Evolutionary conservation across 768 basidiomycete species (phyloP).

Genomic region (Botryobasidium botryosum): DNA sequence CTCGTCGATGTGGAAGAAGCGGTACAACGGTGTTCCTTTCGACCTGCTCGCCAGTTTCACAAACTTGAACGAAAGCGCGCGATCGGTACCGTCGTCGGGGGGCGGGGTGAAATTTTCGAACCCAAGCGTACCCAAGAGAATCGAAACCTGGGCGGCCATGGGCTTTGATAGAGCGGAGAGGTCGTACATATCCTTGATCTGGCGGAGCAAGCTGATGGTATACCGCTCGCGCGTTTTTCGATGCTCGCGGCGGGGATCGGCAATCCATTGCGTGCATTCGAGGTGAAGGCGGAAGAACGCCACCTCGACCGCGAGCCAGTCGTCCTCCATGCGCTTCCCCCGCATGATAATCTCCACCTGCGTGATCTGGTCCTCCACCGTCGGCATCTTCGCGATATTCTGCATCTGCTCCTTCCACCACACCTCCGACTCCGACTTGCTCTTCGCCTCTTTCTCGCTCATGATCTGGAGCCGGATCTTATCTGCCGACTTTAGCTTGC

Average conservation of each 20-base stretch:
- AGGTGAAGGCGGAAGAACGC: conserved; percentile 37
- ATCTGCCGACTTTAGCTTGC: conserved; percentile 23
- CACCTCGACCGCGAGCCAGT: conserved; percentile 33
- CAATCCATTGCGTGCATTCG: conserved; percentile 35
- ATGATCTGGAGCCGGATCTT: conserved; percentile 29
- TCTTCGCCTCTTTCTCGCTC: conserved; percentile 28
- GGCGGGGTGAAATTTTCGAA: conserved; percentile 25
- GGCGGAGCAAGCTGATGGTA: conserved; percentile 30
- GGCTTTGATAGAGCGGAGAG: conserved; percentile 19
- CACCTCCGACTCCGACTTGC: conserved; percentile 22
- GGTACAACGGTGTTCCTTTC: conserved; percentile 19
- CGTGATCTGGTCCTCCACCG: conserved; percentile 21
- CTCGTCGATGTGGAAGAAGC: conserved; percentile 40
- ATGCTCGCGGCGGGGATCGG: conserved; percentile 25
- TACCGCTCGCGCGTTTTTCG: conserved; percentile 28
- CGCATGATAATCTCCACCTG: conserved; percentile 26
- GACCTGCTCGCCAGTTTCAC: conserved; percentile 24
- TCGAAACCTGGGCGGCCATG: neutral
- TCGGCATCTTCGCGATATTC: conserved; percentile 20
- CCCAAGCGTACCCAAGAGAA: conserved; percentile 29
- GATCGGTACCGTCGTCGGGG: conserved; percentile 16
- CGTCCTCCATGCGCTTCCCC: conserved; percentile 29
- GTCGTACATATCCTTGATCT: conserved; percentile 25
- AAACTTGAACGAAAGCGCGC: conserved; percentile 33
- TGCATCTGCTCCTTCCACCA: conserved; percentile 41